phyloP scores from a whole-genome alignment of 208 protist species.

The Acanthamoeba royreba region DNA sequence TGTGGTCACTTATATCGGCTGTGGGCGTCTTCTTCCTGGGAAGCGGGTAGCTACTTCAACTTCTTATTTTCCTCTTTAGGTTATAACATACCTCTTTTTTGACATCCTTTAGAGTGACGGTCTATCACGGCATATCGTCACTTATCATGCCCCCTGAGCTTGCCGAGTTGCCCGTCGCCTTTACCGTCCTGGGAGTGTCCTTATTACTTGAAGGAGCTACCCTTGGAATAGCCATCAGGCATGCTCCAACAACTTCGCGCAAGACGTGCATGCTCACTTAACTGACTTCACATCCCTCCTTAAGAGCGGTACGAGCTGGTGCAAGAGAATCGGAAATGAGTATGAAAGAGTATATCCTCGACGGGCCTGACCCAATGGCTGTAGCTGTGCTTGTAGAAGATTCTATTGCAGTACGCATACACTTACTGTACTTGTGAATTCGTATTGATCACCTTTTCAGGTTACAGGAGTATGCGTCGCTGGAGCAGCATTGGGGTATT shows the following conservation, averaged over 20 bases:
- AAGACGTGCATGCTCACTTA: neutral
- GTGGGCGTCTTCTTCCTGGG: constrained; percentile 2
- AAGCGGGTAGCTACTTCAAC: neutral
- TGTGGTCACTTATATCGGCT: constrained; percentile 22
- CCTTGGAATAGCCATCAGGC: neutral
- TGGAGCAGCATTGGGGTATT: neutral
- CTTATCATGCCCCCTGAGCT: neutral
- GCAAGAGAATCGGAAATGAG: neutral
- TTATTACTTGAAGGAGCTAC: neutral
- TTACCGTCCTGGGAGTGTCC: neutral
- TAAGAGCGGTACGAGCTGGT: neutral
- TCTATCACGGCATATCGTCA: neutral
- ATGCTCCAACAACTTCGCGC: neutral
- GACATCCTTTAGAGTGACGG: neutral
- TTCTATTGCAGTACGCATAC: neutral
- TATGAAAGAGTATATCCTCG: constrained; percentile 34
- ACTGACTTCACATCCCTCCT: neutral
- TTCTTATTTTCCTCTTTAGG: neutral
- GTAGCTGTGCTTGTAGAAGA: constrained; percentile 34
- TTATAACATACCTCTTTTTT: neutral
- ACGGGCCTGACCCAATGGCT: neutral
- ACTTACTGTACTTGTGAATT: neutral
- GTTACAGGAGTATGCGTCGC: neutral
- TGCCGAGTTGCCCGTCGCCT: neutral
- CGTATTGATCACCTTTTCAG: neutral